These are phyloP conservation scores for Sporothrix humicola DNA, from an alignment of 2,329 filamentous ascomycete species.

Conservation along the genomic window DNA sequence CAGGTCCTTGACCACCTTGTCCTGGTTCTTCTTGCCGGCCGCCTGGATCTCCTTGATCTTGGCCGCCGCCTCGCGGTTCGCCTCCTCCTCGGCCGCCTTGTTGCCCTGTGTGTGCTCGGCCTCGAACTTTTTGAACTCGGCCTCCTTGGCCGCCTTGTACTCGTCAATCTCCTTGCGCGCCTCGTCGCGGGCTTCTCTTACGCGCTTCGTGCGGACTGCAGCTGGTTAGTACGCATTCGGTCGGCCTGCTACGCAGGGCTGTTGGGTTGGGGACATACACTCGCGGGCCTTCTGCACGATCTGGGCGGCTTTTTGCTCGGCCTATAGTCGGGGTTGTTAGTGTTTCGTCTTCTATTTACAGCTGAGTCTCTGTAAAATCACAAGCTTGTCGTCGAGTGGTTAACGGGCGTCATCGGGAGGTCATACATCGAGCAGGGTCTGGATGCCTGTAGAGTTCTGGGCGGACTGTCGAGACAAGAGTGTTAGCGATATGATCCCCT, in stretches of 20 bases:
- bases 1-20: constrained; percentile 80
- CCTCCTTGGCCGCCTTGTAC: constrained; percentile 87
- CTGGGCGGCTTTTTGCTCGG: constrained; percentile 97
- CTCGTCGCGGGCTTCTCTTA: constrained; percentile 94
- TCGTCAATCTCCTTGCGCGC: constrained; percentile 97
- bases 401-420: constrained; percentile 26
- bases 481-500: neutral
- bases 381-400: neutral
- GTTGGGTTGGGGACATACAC: constrained; percentile 64
- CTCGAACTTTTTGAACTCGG: constrained; percentile 95
- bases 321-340: constrained; percentile 58
- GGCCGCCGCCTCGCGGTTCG: constrained; percentile 77
- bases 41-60: constrained; percentile 83
- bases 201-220: constrained; percentile 79
- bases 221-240: constrained; percentile 26
- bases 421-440: constrained; percentile 96
- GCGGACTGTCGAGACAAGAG: constrained; percentile 70
- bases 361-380: too few species aligned
- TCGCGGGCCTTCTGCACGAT: constrained; percentile 97
- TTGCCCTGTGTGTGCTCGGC: constrained; percentile 91
- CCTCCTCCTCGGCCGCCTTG: constrained; percentile 76
- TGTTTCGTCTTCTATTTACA: too few species aligned
- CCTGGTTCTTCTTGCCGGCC: constrained; percentile 78
- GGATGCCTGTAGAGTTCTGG: constrained; percentile 97
- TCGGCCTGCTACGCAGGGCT: neutral